A percentile compares a stretch with the other conserved stretches of the same genome.
Conservation (phyloP, 345 rosid species). For the Draba incana region DNA sequence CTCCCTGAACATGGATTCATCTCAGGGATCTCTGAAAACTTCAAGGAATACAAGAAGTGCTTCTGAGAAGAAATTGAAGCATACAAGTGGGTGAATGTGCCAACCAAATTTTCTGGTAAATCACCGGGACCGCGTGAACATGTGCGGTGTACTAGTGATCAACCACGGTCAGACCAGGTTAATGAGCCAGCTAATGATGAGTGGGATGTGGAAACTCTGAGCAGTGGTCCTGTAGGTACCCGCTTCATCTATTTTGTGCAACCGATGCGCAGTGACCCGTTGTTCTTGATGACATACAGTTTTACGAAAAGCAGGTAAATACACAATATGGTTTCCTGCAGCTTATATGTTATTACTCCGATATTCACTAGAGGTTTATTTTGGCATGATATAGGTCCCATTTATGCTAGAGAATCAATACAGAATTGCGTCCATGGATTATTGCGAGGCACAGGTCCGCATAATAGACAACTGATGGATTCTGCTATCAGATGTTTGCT, state of each 20-base stretch:
- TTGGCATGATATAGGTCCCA: constrained; percentile 65
- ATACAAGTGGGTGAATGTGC: constrained; percentile 67
- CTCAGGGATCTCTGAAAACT: constrained; percentile 36
- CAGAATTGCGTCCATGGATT: constrained; percentile 76
- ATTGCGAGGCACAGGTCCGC: constrained; percentile 50
- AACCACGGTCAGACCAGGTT: constrained; percentile 45
- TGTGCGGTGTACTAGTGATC: constrained; percentile 42
- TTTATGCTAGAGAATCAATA: constrained; percentile 81
- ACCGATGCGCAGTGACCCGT: constrained; percentile 84
- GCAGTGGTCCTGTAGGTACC: constrained; percentile 67
- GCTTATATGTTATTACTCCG: constrained; percentile 22
- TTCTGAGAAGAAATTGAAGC: constrained; percentile 54
- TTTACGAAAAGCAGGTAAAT: constrained; percentile 94
- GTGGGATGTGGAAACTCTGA: constrained; percentile 76
- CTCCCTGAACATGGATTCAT: constrained; percentile 44
- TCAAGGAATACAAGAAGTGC: constrained; percentile 47
- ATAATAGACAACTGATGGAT: constrained; percentile 72
- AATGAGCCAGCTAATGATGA: constrained; percentile 52
- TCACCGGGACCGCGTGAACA: constrained; percentile 50
- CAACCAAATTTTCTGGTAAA: constrained; percentile 79
- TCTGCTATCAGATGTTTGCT: constrained; percentile 87
- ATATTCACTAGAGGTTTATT: constrained; percentile 32
- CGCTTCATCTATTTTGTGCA: constrained; percentile 89
- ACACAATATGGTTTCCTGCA: constrained; percentile 22
- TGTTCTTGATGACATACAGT: constrained; percentile 97